Conservation (phyloP, 805 yeast species). For the Torulaspora delbrueckii region DNA sequence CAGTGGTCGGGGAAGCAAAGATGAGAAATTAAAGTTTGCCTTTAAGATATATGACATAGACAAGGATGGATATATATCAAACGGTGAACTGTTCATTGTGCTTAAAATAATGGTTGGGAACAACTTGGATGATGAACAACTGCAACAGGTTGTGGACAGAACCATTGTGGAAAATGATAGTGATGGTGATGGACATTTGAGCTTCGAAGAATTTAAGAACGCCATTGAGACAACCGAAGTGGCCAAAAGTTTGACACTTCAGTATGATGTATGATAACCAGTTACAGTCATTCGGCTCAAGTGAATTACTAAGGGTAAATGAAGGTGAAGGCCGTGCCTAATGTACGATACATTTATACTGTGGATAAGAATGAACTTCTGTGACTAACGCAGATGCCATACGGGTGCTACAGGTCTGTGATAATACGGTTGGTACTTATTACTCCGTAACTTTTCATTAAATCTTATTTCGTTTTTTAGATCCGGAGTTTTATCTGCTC, state of each 20-base stretch:
- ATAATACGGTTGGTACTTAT: too few relatives aligned
- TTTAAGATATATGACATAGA: slow-evolving; percentile 94
- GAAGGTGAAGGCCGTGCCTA: not conserved
- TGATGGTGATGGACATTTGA: slow-evolving; percentile 82
- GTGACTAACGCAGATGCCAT: too few relatives aligned
- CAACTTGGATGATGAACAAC: slow-evolving; percentile 75
- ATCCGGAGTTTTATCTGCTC: slow-evolving; percentile 37
- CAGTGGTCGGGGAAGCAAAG: slow-evolving; percentile 73
- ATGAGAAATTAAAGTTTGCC: slow-evolving; percentile 82
- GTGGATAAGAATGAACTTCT: too few relatives aligned
- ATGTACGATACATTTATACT: not conserved
- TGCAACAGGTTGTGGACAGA: slow-evolving; percentile 95
- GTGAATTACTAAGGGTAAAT: not conserved
- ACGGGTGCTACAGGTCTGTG: too few relatives aligned
- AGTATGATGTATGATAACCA: slow-evolving; percentile 30
- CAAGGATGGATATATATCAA: slow-evolving; percentile 88
- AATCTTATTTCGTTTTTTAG: slow-evolving; percentile 8
- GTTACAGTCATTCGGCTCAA: not conserved
- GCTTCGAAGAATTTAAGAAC: slow-evolving; percentile 78
- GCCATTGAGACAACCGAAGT: slow-evolving; percentile 55
- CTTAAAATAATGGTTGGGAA: slow-evolving; percentile 96
- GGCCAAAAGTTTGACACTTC: slow-evolving; percentile 55
- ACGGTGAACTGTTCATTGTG: slow-evolving; percentile 90
- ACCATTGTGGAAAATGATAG: slow-evolving; percentile 89
- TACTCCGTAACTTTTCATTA: too few relatives aligned